Evolutionary conservation across 495 filamentous ascomycete species (phyloP).

Genomic region (Neurospora intermedia): DNA sequence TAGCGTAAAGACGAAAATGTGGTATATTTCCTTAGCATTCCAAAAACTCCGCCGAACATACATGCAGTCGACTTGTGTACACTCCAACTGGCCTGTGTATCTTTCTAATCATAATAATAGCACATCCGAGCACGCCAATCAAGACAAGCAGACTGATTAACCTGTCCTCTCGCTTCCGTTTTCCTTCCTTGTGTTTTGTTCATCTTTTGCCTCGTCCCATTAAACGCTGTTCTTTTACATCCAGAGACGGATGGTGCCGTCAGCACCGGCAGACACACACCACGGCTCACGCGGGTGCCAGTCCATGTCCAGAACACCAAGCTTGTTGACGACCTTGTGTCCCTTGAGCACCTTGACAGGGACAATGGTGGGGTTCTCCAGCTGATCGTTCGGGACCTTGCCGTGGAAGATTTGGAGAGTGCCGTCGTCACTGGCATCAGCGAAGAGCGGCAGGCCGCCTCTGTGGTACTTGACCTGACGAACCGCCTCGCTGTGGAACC

Average conservation of each 20-base stretch:
- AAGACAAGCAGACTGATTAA: neutral
- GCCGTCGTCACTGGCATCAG: slow-evolving; percentile 88
- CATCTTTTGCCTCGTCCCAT: neutral
- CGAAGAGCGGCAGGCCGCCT: slow-evolving; percentile 77
- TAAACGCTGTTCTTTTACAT: slow-evolving; percentile 19
- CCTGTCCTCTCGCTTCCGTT: neutral
- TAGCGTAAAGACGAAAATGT: neutral
- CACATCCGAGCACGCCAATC: neutral
- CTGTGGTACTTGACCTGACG: slow-evolving; percentile 77
- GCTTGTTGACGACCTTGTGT: slow-evolving; percentile 65
- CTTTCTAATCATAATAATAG: neutral
- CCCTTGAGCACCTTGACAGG: slow-evolving; percentile 89
- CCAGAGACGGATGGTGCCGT: slow-evolving; percentile 57
- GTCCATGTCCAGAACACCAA: slow-evolving; percentile 87
- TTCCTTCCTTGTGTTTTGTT: neutral
- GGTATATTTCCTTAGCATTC: slow-evolving; percentile 1
- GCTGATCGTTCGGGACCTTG: slow-evolving; percentile 82
- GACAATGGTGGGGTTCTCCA: slow-evolving; percentile 93
- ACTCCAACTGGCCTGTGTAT: neutral
- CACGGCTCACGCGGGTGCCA: slow-evolving; percentile 92
- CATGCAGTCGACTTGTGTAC: neutral
- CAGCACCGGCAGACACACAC: slow-evolving; percentile 87
- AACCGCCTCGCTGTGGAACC: slow-evolving; percentile 88
- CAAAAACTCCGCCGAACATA: neutral
- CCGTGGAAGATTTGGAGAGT: slow-evolving; percentile 93